Conservation (phyloP, 2,329 filamentous ascomycete species). For the Cytospora chrysosperma region DNA sequence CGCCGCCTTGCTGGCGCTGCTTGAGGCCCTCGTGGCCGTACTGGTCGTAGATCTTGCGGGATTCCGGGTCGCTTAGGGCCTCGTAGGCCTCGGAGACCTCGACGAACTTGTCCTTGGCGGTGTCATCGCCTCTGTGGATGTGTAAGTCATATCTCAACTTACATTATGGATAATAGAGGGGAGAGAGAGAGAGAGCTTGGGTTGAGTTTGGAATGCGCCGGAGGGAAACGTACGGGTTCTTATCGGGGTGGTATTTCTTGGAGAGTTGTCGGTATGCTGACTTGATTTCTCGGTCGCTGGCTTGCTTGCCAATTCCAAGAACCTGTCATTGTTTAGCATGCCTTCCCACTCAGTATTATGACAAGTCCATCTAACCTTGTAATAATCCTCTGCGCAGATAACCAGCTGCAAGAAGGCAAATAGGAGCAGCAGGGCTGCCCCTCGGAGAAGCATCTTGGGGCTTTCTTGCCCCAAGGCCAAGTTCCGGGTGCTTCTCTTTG, state of each 20-base stretch:
- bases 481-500: neutral
- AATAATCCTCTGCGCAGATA: conserved; percentile 69
- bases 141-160: conserved; percentile 1
- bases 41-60: conserved; percentile 87
- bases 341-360: neutral
- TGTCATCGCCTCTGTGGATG: conserved; percentile 64
- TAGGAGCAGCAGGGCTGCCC: conserved; percentile 50
- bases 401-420: conserved; percentile 54
- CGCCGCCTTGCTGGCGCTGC: conserved; percentile 72
- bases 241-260: conserved; percentile 97
- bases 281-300: conserved; percentile 86
- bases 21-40: conserved; percentile 90
- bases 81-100: conserved; percentile 95
- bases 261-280: conserved; percentile 86
- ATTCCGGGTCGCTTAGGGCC: conserved; percentile 74
- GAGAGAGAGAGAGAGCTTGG: neutral
- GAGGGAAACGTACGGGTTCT: conserved; percentile 74
- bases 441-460: conserved; percentile 51
- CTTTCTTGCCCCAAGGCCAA: conserved; percentile 11
- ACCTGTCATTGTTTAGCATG: conserved; percentile 49
- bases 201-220: neutral
- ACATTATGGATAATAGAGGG: no score
- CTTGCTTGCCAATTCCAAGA: conserved; percentile 75
- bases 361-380: conserved; percentile 53
- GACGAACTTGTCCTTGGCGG: conserved; percentile 88